A percentile compares a stretch with the other conserved stretches of the same genome.
Conservation (phyloP, 371 early-diverging fungal genomes). For the Mucor velutinosus region DNA sequence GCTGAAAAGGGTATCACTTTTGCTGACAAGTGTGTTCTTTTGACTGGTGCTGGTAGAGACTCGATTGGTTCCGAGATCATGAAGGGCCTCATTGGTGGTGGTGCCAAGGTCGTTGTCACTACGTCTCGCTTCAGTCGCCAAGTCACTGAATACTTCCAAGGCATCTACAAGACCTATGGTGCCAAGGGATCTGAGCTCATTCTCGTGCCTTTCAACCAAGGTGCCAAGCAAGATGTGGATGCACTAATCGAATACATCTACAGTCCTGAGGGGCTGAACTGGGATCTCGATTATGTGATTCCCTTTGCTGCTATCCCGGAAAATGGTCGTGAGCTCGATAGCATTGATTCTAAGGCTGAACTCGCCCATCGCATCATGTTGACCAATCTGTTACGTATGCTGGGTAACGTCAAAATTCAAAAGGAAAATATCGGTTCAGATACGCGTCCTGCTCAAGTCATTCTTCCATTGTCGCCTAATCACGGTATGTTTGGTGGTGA, state of each 20-base stretch:
- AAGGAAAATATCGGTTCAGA: slow-evolving; percentile 77
- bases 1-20: slow-evolving; percentile 82
- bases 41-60: slow-evolving; percentile 92
- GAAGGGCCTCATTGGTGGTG: slow-evolving; percentile 87
- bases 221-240: slow-evolving; percentile 84
- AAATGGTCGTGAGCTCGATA: slow-evolving; percentile 86
- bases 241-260: slow-evolving; percentile 89
- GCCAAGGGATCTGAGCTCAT: slow-evolving; percentile 86
- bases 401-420: slow-evolving; percentile 85
- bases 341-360: slow-evolving; percentile 86
- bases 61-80: slow-evolving; percentile 93
- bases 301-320: slow-evolving; percentile 96
- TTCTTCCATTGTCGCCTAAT: slow-evolving; percentile 95
- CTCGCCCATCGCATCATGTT: slow-evolving; percentile 92
- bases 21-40: slow-evolving; percentile 78
- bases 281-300: slow-evolving; percentile 93
- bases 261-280: slow-evolving; percentile 81
- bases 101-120: slow-evolving; percentile 91
- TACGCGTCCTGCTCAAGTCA: slow-evolving; percentile 89
- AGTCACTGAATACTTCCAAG: slow-evolving; percentile 86
- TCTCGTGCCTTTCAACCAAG: slow-evolving; percentile 96
- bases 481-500: slow-evolving; percentile 95
- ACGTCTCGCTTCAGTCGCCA: slow-evolving; percentile 89
- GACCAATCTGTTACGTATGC: slow-evolving; percentile 83
- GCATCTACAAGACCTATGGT: slow-evolving; percentile 84